Conservation (phyloP, 2,329 filamentous ascomycete genomes). For the Sclerotinia nivalis region DNA sequence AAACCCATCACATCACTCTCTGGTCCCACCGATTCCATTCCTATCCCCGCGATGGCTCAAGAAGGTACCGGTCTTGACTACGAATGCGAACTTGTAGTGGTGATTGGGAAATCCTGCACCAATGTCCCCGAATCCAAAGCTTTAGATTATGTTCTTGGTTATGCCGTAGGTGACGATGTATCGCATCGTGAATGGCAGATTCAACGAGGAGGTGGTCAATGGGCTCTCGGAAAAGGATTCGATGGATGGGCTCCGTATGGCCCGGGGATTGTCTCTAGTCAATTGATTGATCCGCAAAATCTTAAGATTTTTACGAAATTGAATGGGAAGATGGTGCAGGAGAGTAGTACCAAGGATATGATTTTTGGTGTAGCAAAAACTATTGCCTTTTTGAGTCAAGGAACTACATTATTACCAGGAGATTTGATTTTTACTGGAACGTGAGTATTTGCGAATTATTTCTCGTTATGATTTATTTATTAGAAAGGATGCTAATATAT, state of each 20-base stretch:
- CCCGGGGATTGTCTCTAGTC: slow-evolving; percentile 65
- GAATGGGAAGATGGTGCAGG: slow-evolving; percentile 60
- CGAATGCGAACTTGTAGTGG: slow-evolving; percentile 74
- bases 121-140: slow-evolving; percentile 67
- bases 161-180: slow-evolving; percentile 76
- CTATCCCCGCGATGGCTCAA: slow-evolving; percentile 65
- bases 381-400: slow-evolving; percentile 60
- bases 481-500: neutral
- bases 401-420: slow-evolving; percentile 62
- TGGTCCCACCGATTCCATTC: slow-evolving; percentile 66
- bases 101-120: slow-evolving; percentile 67
- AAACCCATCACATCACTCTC: slow-evolving; percentile 67
- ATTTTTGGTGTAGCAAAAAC: slow-evolving; percentile 62
- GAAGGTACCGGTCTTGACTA: slow-evolving; percentile 69
- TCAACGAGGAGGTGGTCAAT: slow-evolving; percentile 66
- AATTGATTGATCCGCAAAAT: slow-evolving; percentile 58
- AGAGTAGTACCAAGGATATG: slow-evolving; percentile 60
- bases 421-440: slow-evolving; percentile 69
- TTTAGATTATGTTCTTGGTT: slow-evolving; percentile 72
- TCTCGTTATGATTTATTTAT: neutral
- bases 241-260: slow-evolving; percentile 75
- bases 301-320: slow-evolving; percentile 58
- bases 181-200: slow-evolving; percentile 78
- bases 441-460: slow-evolving; percentile 10
- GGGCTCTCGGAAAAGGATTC: slow-evolving; percentile 72